Evolutionary conservation across 352 stramenopile genomes (phyloP).

Genomic region (Phytophthora cajani): DNA sequence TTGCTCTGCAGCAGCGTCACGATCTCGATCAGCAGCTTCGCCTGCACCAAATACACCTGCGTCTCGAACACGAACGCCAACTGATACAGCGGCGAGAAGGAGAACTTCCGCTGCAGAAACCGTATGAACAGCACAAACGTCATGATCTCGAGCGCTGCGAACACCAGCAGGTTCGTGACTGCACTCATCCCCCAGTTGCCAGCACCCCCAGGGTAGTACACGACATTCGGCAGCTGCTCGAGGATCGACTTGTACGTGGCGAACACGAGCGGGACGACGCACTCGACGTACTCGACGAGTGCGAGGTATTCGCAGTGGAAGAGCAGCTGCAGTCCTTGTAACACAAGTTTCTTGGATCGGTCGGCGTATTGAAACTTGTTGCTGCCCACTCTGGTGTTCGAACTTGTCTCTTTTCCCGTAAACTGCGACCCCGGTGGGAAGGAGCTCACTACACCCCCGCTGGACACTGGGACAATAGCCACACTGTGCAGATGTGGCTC

Average conservation of each 20-base stretch:
- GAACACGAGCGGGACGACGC: constrained; percentile 44
- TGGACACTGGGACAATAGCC: background rate
- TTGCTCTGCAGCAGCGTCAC: constrained; percentile 7
- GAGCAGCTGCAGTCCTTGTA: constrained; percentile 35
- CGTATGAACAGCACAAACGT: constrained; percentile 33
- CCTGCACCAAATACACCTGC: constrained; percentile 2
- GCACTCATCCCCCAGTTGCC: constrained; percentile 9
- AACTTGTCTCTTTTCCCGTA: background rate
- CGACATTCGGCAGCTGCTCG: constrained; percentile 38
- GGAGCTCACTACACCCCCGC: background rate
- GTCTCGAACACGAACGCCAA: constrained; percentile 15
- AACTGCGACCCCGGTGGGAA: constrained; percentile 16
- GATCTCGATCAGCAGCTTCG: constrained; percentile 4
- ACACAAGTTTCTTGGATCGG: constrained; percentile 7
- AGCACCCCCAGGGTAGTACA: constrained; percentile 35
- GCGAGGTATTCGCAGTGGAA: constrained; percentile 46
- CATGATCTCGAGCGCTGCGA: constrained; percentile 38
- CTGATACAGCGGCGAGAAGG: constrained; percentile 8
- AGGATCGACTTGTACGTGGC: constrained; percentile 41
- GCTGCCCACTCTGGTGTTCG: background rate
- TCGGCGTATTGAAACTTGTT: background rate
- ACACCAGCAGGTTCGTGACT: constrained; percentile 22
- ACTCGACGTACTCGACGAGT: constrained; percentile 51
- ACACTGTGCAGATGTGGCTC: background rate
- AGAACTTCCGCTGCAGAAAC: constrained; percentile 24